Conservation (phyloP, 139 green algal species). For the Coccomyxa sp. region DNA sequence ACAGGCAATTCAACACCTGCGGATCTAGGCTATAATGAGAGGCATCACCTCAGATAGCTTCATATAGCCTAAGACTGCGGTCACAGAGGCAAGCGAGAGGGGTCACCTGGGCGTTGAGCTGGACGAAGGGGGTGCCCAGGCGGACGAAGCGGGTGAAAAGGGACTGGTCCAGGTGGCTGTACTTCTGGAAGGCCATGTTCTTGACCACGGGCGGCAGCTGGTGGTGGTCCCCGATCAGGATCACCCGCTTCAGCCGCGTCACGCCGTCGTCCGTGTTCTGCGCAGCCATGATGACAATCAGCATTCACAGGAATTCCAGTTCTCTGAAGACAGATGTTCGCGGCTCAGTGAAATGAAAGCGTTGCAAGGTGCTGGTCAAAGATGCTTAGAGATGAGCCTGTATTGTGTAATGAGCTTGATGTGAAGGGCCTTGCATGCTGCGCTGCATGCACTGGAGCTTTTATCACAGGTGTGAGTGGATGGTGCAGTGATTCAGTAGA, state of each 20-base stretch:
- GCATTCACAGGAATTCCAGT: too few species aligned
- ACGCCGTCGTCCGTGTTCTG: constrained; percentile 43
- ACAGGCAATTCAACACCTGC: too few species aligned
- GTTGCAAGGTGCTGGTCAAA: not conserved
- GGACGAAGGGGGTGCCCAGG: constrained; percentile 88
- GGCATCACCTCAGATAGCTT: too few species aligned
- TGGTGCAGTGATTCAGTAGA: too few species aligned
- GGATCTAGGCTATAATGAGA: too few species aligned
- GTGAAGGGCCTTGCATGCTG: too few species aligned
- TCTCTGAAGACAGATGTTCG: too few species aligned
- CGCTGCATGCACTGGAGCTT: too few species aligned
- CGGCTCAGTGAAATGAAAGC: not conserved
- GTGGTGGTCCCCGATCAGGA: constrained; percentile 97
- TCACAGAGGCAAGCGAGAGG: not conserved
- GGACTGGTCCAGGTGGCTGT: constrained; percentile 86
- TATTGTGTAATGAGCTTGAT: not conserved
- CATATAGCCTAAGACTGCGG: constrained; percentile 17
- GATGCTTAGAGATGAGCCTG: not conserved
- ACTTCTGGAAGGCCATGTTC: constrained; percentile 94
- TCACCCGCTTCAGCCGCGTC: constrained; percentile 71
- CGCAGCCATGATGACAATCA: too few species aligned
- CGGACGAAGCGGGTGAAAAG: constrained; percentile 97
- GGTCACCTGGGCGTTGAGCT: constrained; percentile 92
- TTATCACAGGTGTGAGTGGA: too few species aligned
- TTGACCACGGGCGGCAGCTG: constrained; percentile 98